Evolutionary conservation across 129 eudicot genomes (phyloP).

Genomic region (Gnaphalium uliginosum): DNA sequence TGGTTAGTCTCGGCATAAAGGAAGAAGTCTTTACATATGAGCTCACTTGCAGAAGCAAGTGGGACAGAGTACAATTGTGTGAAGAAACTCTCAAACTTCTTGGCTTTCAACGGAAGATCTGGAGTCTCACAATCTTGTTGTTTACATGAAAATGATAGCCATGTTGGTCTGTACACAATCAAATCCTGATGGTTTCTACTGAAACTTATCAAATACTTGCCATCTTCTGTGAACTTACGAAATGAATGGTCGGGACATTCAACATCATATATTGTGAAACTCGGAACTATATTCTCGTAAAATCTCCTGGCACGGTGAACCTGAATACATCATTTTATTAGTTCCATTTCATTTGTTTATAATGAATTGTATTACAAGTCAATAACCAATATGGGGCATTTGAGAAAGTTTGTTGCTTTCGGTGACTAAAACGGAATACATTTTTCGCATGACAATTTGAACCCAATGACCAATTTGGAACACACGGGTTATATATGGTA

Average conservation of each 20-base stretch:
- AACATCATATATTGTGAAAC: slow-evolving; percentile 74
- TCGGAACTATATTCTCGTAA: slow-evolving; percentile 93
- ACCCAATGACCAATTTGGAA: background rate
- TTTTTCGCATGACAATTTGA: background rate
- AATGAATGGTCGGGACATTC: slow-evolving; percentile 94
- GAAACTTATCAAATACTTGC: slow-evolving; percentile 85
- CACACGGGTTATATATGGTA: background rate
- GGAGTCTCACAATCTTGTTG: slow-evolving; percentile 63
- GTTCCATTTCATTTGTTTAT: background rate
- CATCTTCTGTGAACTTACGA: slow-evolving; percentile 98
- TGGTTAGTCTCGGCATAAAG: slow-evolving; percentile 71
- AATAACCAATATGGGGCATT: background rate
- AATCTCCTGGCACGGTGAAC: slow-evolving; percentile 76
- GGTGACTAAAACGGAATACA: background rate
- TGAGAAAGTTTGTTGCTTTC: background rate
- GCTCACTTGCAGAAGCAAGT: slow-evolving; percentile 88
- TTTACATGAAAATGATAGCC: slow-evolving; percentile 84
- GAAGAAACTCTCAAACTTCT: slow-evolving; percentile 90
- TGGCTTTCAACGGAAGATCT: slow-evolving; percentile 74
- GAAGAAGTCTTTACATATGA: slow-evolving; percentile 94
- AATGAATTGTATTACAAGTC: background rate
- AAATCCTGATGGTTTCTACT: slow-evolving; percentile 93
- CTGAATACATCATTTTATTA: slow-evolving; percentile 40
- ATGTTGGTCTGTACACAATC: slow-evolving; percentile 85
- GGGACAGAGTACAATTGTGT: slow-evolving; percentile 71